Base-by-base conservation (phyloP, 257 asterid genomes). In the Scutellaria galericulata region DNA sequence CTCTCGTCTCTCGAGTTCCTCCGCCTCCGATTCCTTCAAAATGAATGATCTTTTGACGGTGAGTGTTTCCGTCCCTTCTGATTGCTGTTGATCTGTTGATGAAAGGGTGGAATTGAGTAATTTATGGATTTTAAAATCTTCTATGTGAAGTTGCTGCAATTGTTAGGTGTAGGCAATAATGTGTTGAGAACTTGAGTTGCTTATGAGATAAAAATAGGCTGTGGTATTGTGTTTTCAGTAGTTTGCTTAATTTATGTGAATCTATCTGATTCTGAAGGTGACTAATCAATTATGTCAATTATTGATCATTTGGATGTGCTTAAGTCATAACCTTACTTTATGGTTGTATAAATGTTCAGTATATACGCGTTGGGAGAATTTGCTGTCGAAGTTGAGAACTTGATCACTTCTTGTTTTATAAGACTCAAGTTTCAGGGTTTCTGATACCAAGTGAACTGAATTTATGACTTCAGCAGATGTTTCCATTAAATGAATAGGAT, bases 21-120 rank as follows among this genome's bases (percentile, higher is more conserved):
- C 62, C 79, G 68, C 35, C 69, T 71, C 68, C 53, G 22, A 50
- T 61, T 68, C n/a, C 52, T 74, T 12, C 87, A 74, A 11, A 56
- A 90, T 88, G 97, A 90, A 90, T 52, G 92, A 90, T 80, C 97
- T 90, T 64, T 77, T 90, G 83, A 46, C 91, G 81, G 96, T 88
- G 79, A 72, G 77, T 72, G 71, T 47, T 60, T 59, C 27, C 39
- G 37, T 58, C 13, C 52, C n/a, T 41, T 60, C 44, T 75, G 80
- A 71, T 80, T 67, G 70, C 44, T 50, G 24, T 77, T 77, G 84
- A 73, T 77, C 82, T 72, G 77, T 68, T 70, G 66, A 35, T 70
- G 1, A 10, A 50, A 20, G 66, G 68, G 44, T 77, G 54, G 68
- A 61, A 37, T 70, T 62, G 8, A 52, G 64, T 12, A 37, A 45